Percentiles rank a stretch among this genome's conserved stretches.
Evolutionary conservation across 2,329 filamentous ascomycete genomes (phyloP).

Genomic region (Apiospora hydei): DNA sequence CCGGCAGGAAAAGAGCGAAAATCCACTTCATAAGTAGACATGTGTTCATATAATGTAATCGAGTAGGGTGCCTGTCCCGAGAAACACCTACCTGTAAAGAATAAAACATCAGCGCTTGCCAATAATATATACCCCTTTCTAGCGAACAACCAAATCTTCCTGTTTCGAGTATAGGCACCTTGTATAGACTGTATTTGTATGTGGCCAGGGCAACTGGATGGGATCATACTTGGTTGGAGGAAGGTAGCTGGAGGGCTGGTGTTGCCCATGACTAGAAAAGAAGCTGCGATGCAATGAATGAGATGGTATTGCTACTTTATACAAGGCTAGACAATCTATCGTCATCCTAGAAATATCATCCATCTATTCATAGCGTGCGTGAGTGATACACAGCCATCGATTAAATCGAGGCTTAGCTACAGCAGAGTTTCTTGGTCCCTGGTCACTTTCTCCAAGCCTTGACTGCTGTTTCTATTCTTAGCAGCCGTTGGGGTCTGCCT

Average conservation of each 20-base stretch:
- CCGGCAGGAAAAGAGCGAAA: conserved; percentile 40
- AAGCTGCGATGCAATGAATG: neutral
- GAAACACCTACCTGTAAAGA: conserved; percentile 22
- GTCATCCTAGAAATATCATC: too few species aligned
- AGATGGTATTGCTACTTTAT: neutral
- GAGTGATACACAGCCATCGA: conserved; percentile 1
- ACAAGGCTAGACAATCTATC: neutral
- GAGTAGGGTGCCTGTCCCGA: conserved; percentile 20
- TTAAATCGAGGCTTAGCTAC: neutral
- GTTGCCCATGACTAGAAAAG: neutral
- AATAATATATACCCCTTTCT: conserved; percentile 18
- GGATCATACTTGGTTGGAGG: neutral
- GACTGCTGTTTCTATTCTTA: conserved; percentile 1
- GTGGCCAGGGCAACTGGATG: neutral
- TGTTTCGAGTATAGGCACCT: neutral
- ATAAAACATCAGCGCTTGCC: neutral
- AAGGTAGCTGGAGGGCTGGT: neutral
- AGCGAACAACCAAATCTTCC: neutral
- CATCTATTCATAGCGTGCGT: neutral
- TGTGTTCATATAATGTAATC: conserved; percentile 30
- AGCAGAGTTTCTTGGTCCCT: neutral
- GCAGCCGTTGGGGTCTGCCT: neutral
- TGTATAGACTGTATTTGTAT: neutral
- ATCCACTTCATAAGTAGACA: conserved; percentile 41
- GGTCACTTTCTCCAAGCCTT: neutral